phyloP scores from a whole-genome alignment of 805 yeast species.

The Ascoidea rubescens region DNA sequence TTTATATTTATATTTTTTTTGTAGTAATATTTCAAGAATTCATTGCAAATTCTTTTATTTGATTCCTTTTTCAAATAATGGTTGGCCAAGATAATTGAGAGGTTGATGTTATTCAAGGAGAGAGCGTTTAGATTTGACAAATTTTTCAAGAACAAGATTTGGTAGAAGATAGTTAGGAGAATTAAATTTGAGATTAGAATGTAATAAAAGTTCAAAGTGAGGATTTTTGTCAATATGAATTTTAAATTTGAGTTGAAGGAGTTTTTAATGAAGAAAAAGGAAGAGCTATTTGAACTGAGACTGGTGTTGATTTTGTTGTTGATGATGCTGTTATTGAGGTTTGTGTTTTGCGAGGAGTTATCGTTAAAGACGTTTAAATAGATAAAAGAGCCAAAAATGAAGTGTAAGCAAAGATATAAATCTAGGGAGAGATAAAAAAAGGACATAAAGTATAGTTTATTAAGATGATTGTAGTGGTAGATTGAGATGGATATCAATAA shows the following conservation, averaged over 20 bases:
- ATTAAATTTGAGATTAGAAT: no score
- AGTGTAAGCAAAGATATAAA: not conserved
- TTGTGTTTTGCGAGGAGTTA: not conserved
- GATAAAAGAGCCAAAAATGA: not conserved
- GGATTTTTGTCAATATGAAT: no score
- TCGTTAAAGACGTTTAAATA: not conserved
- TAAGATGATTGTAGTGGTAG: no score
- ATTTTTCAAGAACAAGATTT: no score
- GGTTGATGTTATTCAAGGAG: no score
- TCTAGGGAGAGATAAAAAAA: not conserved
- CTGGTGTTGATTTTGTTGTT: no score
- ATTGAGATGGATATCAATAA: not conserved
- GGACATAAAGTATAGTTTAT: no score
- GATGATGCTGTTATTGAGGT: not conserved
- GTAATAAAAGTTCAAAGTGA: not conserved
- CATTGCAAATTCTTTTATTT: no score
- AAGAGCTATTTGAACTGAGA: no score
- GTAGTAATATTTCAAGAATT: not conserved
- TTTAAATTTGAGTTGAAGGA: not conserved
- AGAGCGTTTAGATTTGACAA: not conserved
- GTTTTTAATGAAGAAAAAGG: not conserved
- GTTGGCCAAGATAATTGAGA: not conserved
- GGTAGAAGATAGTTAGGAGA: not conserved
- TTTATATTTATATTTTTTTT: no score
- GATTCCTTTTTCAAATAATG: not conserved